These are phyloP conservation scores for Cytospora leucostoma DNA, from an alignment of 2,329 filamentous ascomycete species.

Conservation along the genomic window DNA sequence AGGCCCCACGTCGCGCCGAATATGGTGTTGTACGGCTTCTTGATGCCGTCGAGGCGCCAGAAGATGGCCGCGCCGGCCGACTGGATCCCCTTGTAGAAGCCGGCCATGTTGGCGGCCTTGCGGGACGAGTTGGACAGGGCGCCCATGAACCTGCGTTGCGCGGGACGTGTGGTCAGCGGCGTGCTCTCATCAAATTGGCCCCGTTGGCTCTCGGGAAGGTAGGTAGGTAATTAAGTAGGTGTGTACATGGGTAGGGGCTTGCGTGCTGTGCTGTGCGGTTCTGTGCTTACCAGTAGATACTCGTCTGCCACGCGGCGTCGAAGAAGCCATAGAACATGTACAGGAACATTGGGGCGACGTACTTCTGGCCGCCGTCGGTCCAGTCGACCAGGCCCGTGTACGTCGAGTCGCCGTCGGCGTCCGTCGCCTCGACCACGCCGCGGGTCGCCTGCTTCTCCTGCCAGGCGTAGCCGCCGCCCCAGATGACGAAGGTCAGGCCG, in stretches of 20 bases:
- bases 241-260: not conserved
- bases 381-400: slow-evolving; percentile 56
- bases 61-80: slow-evolving; percentile 81
- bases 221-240: no score
- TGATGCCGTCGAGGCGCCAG: slow-evolving; percentile 67
- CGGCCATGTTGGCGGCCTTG: slow-evolving; percentile 88
- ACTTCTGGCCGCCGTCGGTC: slow-evolving; percentile 58
- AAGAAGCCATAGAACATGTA: slow-evolving; percentile 91
- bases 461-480: slow-evolving; percentile 82
- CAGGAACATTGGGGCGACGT: slow-evolving; percentile 79
- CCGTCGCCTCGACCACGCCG: slow-evolving; percentile 34
- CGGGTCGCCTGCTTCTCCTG: slow-evolving; percentile 63
- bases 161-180: no score
- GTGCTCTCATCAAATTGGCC: not conserved
- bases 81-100: slow-evolving; percentile 60
- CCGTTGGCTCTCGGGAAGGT: not conserved
- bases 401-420: slow-evolving; percentile 24
- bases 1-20: slow-evolving; percentile 76
- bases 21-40: slow-evolving; percentile 67
- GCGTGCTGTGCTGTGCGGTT: slow-evolving; percentile 42
- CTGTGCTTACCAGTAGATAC: slow-evolving; percentile 81
- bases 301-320: slow-evolving; percentile 88
- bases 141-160: slow-evolving; percentile 83
- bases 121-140: slow-evolving; percentile 89
- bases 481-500: slow-evolving; percentile 72